phyloP scores from a whole-genome alignment of 805 yeast genomes.

The Pichia kluyveri region DNA sequence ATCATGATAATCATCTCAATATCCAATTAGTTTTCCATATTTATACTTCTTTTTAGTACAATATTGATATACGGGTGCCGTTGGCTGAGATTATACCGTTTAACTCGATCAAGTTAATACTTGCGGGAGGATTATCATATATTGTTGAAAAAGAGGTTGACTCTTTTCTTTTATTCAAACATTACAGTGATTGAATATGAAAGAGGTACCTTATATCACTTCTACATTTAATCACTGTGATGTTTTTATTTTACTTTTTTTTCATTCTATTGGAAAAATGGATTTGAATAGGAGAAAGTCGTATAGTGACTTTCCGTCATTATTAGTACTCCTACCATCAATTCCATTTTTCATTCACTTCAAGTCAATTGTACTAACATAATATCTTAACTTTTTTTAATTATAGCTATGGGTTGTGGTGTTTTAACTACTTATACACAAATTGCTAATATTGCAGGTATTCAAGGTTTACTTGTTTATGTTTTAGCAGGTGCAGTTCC shows the following conservation, averaged over 20 bases:
- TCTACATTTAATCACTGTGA: too few species aligned
- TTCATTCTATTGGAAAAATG: too few species aligned
- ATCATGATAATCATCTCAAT: background rate
- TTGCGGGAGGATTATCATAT: constrained; percentile 65
- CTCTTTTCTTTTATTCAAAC: background rate
- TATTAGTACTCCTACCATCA: background rate
- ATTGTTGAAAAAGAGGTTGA: constrained; percentile 24
- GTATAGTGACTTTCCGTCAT: too few species aligned
- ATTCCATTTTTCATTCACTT: background rate
- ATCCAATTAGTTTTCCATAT: background rate
- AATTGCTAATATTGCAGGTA: constrained; percentile 77
- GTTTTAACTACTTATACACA: constrained; percentile 77
- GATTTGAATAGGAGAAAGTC: too few species aligned
- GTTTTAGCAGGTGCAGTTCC: constrained; percentile 76
- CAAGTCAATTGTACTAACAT: background rate
- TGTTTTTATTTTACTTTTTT: too few species aligned
- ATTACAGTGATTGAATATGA: too few species aligned
- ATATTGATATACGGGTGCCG: constrained; percentile 41
- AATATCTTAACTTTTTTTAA: background rate
- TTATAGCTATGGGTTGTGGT: constrained; percentile 82
- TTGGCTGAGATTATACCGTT: constrained; percentile 67
- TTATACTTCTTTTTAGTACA: constrained; percentile 8
- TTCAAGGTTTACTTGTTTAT: constrained; percentile 81
- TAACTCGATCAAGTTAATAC: constrained; percentile 75
- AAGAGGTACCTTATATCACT: too few species aligned